Percentiles rank a stretch among this genome's conserved stretches.
Conservation (phyloP, 805 yeast genomes). For the Ogataea paradorogensis region DNA sequence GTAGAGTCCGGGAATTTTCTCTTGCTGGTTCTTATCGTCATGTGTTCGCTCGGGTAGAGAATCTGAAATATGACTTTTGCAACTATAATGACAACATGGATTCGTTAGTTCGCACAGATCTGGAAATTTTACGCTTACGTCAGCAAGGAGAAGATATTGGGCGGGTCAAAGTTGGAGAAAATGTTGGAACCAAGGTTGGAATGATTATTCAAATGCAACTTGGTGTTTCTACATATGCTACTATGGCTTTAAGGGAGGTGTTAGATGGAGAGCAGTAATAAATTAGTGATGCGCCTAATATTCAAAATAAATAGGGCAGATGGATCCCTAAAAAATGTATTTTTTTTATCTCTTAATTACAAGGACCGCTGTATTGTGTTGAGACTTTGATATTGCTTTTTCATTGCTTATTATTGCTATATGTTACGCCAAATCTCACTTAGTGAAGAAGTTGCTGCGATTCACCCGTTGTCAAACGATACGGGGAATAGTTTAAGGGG, state of each 20-base stretch:
- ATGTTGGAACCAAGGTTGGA: conserved; percentile 54
- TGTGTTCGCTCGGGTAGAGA: conserved; percentile 62
- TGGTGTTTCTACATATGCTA: conserved; percentile 89
- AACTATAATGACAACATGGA: conserved; percentile 63
- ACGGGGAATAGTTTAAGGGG: conserved; percentile 14
- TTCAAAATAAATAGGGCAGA: conserved; percentile 4
- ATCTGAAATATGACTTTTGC: conserved; percentile 59
- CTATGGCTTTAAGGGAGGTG: conserved; percentile 93
- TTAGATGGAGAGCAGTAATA: conserved; percentile 66
- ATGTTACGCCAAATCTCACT: conserved; percentile 22
- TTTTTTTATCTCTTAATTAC: conserved; percentile 2
- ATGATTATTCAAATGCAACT: conserved; percentile 73
- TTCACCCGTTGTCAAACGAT: conserved; percentile 13
- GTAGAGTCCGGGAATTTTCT: conserved; percentile 85
- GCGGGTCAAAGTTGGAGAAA: conserved; percentile 32
- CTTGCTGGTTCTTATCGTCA: conserved; percentile 86
- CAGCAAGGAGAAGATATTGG: conserved; percentile 15
- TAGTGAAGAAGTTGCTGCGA: conserved; percentile 16
- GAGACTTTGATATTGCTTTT: conserved; percentile 6
- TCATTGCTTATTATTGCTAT: conserved; percentile 3
- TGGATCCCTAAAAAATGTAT: conserved; percentile 7
- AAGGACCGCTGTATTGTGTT: conserved; percentile 2
- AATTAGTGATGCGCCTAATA: conserved; percentile 24
- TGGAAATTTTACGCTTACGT: conserved; percentile 46
- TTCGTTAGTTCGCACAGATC: conserved; percentile 77